Percentiles rank a stretch among this genome's conserved stretches.
Evolutionary conservation across 352 stramenopile species (phyloP).

Genomic region (Globisporangium iwayamae): DNA sequence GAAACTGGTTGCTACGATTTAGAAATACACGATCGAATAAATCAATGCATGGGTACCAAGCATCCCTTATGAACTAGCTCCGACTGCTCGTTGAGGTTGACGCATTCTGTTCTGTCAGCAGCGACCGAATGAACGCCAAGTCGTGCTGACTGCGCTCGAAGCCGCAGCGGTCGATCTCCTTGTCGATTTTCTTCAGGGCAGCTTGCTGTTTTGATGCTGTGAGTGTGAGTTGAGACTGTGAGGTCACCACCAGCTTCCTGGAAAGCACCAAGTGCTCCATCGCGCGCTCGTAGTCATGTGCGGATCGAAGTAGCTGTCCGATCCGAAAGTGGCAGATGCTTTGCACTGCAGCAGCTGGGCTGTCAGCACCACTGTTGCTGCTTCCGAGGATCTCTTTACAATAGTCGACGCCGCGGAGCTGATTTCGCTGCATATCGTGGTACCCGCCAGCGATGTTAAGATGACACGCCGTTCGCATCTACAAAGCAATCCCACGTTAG

Average conservation of each 20-base stretch:
- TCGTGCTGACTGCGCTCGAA: constrained; percentile 69
- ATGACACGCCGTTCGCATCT: constrained; percentile 43
- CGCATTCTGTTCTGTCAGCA: constrained; percentile 9
- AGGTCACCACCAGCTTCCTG: constrained; percentile 13
- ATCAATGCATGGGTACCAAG: too few relatives aligned
- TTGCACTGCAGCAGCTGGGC: background rate
- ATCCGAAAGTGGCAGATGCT: constrained; percentile 43
- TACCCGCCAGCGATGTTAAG: constrained; percentile 61
- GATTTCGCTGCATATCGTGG: constrained; percentile 64
- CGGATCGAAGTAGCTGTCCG: constrained; percentile 40
- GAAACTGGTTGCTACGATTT: constrained; percentile 21
- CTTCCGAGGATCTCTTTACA: constrained; percentile 40
- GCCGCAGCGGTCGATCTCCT: constrained; percentile 53
- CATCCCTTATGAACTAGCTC: too few relatives aligned
- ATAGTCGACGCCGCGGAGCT: constrained; percentile 27
- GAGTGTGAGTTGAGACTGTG: background rate
- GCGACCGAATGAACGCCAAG: constrained; percentile 35
- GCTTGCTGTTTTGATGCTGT: background rate
- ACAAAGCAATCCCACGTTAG: constrained; percentile 13
- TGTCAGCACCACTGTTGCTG: constrained; percentile 19
- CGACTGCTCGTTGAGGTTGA: background rate
- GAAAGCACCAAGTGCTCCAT: constrained; percentile 22
- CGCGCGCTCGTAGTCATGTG: constrained; percentile 50
- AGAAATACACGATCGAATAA: background rate
- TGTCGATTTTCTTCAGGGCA: constrained; percentile 30